Conservation (phyloP, 345 rosid species). For the Ceriops zippeliana region DNA sequence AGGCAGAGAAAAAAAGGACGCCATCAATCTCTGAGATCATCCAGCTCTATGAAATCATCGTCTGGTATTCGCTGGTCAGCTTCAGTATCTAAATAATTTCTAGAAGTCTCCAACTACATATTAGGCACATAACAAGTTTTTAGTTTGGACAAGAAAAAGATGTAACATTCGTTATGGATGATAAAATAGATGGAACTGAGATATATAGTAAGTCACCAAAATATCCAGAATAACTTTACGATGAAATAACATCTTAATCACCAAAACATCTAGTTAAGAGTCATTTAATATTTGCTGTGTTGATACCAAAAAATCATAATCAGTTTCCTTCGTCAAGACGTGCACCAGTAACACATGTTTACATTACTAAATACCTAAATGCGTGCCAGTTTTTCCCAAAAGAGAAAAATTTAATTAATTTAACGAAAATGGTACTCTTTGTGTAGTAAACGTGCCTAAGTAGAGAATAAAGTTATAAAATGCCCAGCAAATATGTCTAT, state of each 20-base stretch:
- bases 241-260: not conserved
- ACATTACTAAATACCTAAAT: too few species aligned
- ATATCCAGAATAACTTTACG: not conserved
- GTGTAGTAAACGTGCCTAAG: too few species aligned
- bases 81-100: conserved; percentile 16
- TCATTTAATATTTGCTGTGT: not conserved
- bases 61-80: conserved; percentile 14
- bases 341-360: too few species aligned
- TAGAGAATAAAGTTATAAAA: too few species aligned
- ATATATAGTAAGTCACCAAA: not conserved
- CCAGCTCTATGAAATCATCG: conserved; percentile 43
- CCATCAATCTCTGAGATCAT: conserved; percentile 35
- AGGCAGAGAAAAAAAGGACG: too few species aligned
- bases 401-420: too few species aligned
- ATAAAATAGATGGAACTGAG: not conserved
- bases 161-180: not conserved
- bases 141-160: not conserved
- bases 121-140: not conserved
- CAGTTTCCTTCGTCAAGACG: too few species aligned
- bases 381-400: too few species aligned
- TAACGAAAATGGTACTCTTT: too few species aligned
- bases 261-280: not conserved
- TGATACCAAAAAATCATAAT: too few species aligned
- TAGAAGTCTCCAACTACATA: conserved; percentile 30
- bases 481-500: too few species aligned